Percentiles rank a stretch among this genome's conserved stretches.
These are phyloP conservation scores for Vanderwaltozyma yarrowii DNA, from an alignment of 805 yeast genomes.

Conservation along the genomic window DNA sequence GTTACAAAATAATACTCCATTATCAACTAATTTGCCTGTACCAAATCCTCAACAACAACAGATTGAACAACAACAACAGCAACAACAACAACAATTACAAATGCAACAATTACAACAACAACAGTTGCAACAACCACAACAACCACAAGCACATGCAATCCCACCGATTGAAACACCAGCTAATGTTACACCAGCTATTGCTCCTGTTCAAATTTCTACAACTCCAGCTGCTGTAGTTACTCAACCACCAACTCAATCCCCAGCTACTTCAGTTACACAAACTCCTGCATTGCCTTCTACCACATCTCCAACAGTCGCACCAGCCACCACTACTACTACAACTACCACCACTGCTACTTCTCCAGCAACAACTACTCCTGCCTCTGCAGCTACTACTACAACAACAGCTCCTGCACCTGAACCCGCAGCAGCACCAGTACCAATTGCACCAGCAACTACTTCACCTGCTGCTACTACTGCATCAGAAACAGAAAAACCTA, in stretches of 20 bases:
- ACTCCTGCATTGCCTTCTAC: too few relatives aligned
- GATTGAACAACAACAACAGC: constrained; percentile 9
- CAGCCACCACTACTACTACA: constrained; percentile 6
- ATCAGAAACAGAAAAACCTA: neutral
- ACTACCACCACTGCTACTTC: constrained; percentile 6
- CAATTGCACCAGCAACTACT: constrained; percentile 13
- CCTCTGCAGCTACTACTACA: constrained; percentile 19
- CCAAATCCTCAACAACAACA: constrained; percentile 20
- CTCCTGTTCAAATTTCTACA: constrained; percentile 3
- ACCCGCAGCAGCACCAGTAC: constrained; percentile 12
- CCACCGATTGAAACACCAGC: constrained; percentile 2
- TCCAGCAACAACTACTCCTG: constrained; percentile 4
- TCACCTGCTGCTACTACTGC: constrained; percentile 11
- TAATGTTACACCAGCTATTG: constrained; percentile 7
- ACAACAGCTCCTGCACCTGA: constrained; percentile 1
- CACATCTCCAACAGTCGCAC: constrained; percentile 5
- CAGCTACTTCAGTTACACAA: too few relatives aligned
- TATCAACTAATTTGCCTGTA: neutral
- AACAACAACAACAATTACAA: constrained; percentile 14
- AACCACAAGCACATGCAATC: too few relatives aligned
- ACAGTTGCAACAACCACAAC: constrained; percentile 7
- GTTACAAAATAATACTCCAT: neutral
- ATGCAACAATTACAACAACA: constrained; percentile 10
- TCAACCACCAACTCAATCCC: neutral
- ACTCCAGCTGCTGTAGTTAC: too few relatives aligned